Conservation (phyloP, 352 stramenopile genomes). For the Phytophthora litchii region DNA sequence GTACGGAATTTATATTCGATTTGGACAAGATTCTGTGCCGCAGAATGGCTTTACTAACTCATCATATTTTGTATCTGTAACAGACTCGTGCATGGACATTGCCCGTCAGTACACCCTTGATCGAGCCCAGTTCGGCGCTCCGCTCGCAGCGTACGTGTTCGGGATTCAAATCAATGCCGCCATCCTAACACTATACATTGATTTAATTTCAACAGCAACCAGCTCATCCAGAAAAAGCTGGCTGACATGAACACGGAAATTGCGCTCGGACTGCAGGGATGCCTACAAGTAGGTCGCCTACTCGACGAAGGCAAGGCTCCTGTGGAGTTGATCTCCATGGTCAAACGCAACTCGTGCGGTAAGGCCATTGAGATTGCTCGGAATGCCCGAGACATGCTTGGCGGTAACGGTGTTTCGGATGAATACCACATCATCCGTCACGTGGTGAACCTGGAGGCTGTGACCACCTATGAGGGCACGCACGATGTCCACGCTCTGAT, state of each 20-base stretch:
- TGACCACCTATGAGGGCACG: constrained; percentile 99
- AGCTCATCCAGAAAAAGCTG: constrained; percentile 98
- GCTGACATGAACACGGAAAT: constrained; percentile 98
- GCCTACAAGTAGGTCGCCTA: constrained; percentile 42
- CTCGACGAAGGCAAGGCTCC: constrained; percentile 30
- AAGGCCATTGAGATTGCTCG: constrained; percentile 88
- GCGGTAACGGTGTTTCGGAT: constrained; percentile 98
- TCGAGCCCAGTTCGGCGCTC: constrained; percentile 95
- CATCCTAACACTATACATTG: constrained; percentile 10
- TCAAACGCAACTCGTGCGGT: constrained; percentile 55
- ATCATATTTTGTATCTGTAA: constrained; percentile 3
- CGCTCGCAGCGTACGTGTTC: constrained; percentile 90
- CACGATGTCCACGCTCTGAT: constrained; percentile 99
- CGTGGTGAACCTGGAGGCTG: constrained; percentile 97
- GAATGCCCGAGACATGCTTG: constrained; percentile 95
- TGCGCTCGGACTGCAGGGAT: constrained; percentile 91
- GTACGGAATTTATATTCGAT: constrained; percentile 38
- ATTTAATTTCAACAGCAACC: constrained; percentile 74
- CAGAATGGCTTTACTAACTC: constrained; percentile 4
- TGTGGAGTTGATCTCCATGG: constrained; percentile 50
- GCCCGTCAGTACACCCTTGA: constrained; percentile 96
- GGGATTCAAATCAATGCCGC: not conserved
- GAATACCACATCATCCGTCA: constrained; percentile 99
- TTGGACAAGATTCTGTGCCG: not conserved
- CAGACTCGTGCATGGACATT: constrained; percentile 93